Base-by-base conservation (phyloP, 2,329 filamentous ascomycete genomes). In the Arthrobotrys iridis region DNA sequence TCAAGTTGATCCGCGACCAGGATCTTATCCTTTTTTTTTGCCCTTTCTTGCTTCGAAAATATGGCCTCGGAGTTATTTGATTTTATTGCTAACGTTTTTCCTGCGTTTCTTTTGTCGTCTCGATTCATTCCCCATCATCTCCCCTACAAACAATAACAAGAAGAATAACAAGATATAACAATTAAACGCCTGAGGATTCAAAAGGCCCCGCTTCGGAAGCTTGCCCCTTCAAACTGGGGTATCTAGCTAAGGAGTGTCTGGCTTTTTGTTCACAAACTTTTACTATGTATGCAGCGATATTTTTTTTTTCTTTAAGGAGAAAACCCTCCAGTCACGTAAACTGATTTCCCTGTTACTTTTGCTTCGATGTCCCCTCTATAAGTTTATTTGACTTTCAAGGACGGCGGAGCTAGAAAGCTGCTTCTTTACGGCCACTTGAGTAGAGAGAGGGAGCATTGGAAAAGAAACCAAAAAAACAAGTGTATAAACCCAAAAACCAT, bases 41-140 rank as follows among this genome's bases (percentile, higher is more conserved):
- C 45, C 20, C 2, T 64, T 24, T 18, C 45, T 59, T 30, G 26
- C 62, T 55, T 57, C 22, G 30, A 73, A 74, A 74, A 66, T 62
- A 67, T 57, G 70, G 70, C 28, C 58, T 63, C 37, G 70, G 70
- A 74, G 70, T 74, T 74, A 55, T 74, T 37, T 74, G 68, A n/a
- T 65, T 55, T 66, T 18, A 46, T 2, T 52, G 37, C 22, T 40
- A 40, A 22, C n/a, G 46, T 35, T 66, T 65, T 45, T 41, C 28
- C 20, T 35, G 22, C 46, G 57, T 73, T 1, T 30, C 40, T 41
- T 52, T 60, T 46, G 26, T 66, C 10, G 62, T 41, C 46, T 28
- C 24, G 4, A 18, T 43, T 35, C 18, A n/a, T n/a, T 43, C 10
- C 30, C 13, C 28, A 13, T 26, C 43, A 45, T 50, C 57, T 46